Evolutionary conservation across 2,329 filamentous ascomycete genomes (phyloP).

Genomic region (Pestalotiopsis sp.): DNA sequence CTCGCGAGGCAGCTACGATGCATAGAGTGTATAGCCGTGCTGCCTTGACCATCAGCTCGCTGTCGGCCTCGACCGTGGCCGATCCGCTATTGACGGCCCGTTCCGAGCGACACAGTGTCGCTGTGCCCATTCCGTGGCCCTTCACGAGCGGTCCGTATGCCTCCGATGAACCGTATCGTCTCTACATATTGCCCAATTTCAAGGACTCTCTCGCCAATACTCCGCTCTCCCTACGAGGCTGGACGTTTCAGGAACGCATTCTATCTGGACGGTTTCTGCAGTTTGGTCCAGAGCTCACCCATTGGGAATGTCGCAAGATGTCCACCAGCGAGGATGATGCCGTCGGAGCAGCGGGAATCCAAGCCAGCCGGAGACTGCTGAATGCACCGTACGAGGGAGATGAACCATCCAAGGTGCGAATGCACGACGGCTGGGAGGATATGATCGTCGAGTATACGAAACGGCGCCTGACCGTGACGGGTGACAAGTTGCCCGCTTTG

Average conservation of each 20-base stretch:
- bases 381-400: neutral
- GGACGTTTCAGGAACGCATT: neutral
- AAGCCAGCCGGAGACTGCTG: neutral
- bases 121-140: neutral
- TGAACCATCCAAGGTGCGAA: neutral
- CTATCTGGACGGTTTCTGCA: neutral
- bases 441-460: neutral
- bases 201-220: neutral
- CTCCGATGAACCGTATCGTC: neutral
- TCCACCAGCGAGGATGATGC: neutral
- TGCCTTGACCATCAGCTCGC: conserved; percentile 6
- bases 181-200: neutral
- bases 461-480: neutral
- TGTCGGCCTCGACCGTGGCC: neutral
- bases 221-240: neutral
- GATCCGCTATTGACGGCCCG: neutral
- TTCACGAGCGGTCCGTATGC: neutral
- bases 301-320: neutral
- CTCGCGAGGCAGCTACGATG: conserved; percentile 8
- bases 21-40: conserved; percentile 12
- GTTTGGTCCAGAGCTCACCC: neutral
- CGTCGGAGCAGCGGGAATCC: neutral
- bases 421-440: neutral
- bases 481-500: neutral
- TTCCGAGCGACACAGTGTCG: neutral